phyloP scores from a whole-genome alignment of 176 grass and related monocot species.

The Cocos nucifera region DNA sequence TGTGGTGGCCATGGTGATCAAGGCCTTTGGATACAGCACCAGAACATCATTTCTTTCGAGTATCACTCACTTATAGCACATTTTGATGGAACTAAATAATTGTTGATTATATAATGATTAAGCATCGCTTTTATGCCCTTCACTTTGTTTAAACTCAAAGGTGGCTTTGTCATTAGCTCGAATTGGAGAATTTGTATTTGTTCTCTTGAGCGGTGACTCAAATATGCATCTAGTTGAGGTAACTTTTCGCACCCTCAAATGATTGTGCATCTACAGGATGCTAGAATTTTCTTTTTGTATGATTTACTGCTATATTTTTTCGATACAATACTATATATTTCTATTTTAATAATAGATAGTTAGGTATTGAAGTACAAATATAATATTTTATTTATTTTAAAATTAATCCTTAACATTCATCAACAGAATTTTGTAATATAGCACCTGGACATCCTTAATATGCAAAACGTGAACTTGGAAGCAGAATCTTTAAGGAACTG shows the following conservation, averaged over 20 bases:
- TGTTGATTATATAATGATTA: not conserved
- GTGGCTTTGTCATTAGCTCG: constrained; percentile 96
- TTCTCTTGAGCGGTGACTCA: constrained; percentile 84
- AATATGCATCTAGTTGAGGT: constrained; percentile 93
- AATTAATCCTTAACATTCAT: too few species aligned
- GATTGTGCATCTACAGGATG: too few species aligned
- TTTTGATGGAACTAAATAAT: constrained; percentile 1
- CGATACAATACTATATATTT: too few species aligned
- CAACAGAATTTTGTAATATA: too few species aligned
- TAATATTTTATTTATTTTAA: too few species aligned
- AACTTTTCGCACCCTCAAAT: constrained; percentile 11
- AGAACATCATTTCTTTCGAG: constrained; percentile 94
- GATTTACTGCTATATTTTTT: too few species aligned
- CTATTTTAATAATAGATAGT: too few species aligned
- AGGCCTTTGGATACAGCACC: constrained; percentile 82
- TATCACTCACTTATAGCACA: constrained; percentile 2
- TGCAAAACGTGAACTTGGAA: too few species aligned
- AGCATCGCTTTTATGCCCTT: not conserved
- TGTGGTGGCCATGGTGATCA: constrained; percentile 62
- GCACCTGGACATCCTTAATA: too few species aligned
- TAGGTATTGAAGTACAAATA: too few species aligned
- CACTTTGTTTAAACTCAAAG: constrained; percentile 30
- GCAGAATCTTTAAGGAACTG: too few species aligned
- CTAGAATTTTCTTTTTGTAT: too few species aligned
- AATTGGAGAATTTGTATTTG: constrained; percentile 99